phyloP scores from a whole-genome alignment of 73 alveolate species.

The Paramecium pentaurelia region DNA sequence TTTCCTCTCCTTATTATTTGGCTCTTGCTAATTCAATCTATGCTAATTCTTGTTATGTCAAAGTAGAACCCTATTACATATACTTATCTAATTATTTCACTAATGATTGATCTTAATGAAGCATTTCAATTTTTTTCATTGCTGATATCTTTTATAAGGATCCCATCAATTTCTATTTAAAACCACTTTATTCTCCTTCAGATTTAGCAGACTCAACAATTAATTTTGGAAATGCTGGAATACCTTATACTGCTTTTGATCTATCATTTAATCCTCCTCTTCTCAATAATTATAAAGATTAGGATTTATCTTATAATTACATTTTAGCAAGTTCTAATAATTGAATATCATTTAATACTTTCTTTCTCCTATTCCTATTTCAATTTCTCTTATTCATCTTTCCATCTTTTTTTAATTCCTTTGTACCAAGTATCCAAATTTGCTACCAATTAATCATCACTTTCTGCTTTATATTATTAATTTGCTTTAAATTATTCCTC shows the following conservation, averaged over 20 bases:
- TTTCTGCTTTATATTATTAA: not conserved
- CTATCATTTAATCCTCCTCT: constrained; percentile 15
- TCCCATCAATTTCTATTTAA: not conserved
- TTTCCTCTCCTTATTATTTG: not conserved
- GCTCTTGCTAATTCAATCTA: constrained; percentile 37
- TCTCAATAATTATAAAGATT: not conserved
- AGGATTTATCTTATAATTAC: not conserved
- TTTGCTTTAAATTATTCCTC: constrained; percentile 14
- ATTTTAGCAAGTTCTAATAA: not conserved
- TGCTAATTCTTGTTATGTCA: not conserved
- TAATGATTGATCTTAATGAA: not conserved
- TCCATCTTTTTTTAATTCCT: not conserved
- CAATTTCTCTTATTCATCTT: not conserved
- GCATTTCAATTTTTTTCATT: not conserved
- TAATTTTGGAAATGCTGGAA: not conserved
- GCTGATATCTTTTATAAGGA: not conserved
- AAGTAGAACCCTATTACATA: constrained; percentile 31
- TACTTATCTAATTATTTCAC: not conserved
- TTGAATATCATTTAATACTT: not conserved
- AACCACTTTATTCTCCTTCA: not conserved
- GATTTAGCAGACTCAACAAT: not conserved
- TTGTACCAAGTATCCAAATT: constrained; percentile 26
- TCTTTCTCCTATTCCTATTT: constrained; percentile 21
- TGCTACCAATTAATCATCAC: constrained; percentile 36
- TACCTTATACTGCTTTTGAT: not conserved